Evolutionary conservation across 1,284 basidiomycete species (phyloP).

Genomic region (Austropuccinia psidii): DNA sequence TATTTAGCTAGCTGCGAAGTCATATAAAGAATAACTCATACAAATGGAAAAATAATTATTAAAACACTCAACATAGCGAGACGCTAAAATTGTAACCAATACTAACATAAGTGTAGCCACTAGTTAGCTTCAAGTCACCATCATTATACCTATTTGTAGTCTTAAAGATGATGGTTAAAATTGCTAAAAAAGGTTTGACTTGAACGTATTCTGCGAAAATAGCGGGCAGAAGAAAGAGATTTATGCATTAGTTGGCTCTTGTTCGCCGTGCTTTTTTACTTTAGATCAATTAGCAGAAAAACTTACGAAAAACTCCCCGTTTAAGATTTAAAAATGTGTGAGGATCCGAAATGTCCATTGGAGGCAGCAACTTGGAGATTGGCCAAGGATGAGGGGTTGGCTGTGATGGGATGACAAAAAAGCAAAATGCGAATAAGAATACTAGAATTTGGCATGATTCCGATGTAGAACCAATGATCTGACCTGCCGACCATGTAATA

Average conservation of each 20-base stretch:
- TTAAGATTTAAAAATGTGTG: constrained; percentile 90
- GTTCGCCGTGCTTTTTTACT: neutral
- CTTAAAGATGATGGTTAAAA: constrained; percentile 78
- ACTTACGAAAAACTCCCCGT: constrained; percentile 82
- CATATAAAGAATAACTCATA: neutral
- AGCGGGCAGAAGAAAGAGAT: constrained; percentile 36
- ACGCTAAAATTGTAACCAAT: constrained; percentile 56
- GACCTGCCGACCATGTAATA: constrained; percentile 79
- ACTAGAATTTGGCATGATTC: constrained; percentile 70
- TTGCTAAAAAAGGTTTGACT: constrained; percentile 81
- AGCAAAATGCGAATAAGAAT: constrained; percentile 67
- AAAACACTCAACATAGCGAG: constrained; percentile 53
- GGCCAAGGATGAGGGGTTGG: constrained; percentile 29
- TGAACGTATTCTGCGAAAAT: constrained; percentile 80
- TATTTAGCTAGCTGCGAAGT: neutral
- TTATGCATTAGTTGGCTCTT: neutral
- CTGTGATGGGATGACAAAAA: neutral
- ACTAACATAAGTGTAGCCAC: constrained; percentile 57
- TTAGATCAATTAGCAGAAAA: neutral
- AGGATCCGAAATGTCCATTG: constrained; percentile 50
- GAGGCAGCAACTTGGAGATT: constrained; percentile 16
- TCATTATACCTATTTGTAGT: constrained; percentile 79
- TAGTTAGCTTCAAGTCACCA: constrained; percentile 70
- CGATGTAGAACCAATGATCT: constrained; percentile 44
- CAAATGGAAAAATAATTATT: neutral